A percentile compares a stretch with the other conserved stretches of the same genome.
Conservation (phyloP, 306 rosid species). For the Sophora flavescens region DNA sequence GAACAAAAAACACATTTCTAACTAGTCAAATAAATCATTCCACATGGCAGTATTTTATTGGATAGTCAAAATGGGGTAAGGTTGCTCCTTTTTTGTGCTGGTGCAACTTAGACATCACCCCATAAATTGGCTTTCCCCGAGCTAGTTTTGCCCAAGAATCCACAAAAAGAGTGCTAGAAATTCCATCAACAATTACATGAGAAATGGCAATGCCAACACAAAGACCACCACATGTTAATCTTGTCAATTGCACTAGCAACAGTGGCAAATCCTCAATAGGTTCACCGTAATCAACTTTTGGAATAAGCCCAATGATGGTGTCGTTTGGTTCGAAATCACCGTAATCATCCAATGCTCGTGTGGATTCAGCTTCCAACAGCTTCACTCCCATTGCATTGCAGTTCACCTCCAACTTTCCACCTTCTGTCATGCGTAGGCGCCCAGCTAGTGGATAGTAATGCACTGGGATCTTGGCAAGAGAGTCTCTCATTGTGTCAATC, state of each 20-base stretch:
- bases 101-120: not conserved
- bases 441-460: constrained; percentile 39
- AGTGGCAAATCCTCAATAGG: constrained; percentile 5
- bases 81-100: too few relatives aligned
- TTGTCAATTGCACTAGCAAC: constrained; percentile 19
- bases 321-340: constrained; percentile 32
- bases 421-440: not conserved
- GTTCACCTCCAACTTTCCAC: not conserved
- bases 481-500: not conserved
- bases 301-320: constrained; percentile 9
- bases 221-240: constrained; percentile 11
- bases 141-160: constrained; percentile 33
- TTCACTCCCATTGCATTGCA: constrained; percentile 22
- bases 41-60: too few relatives aligned
- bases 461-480: constrained; percentile 9
- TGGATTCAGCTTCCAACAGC: constrained; percentile 16
- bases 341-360: not conserved
- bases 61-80: not conserved
- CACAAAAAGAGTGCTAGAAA: not conserved
- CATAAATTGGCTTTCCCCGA: not conserved
- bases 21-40: too few relatives aligned
- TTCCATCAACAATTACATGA: constrained; percentile 21
- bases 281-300: constrained; percentile 19
- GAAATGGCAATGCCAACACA: constrained; percentile 3
- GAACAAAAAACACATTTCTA: too few relatives aligned